Evolutionary conservation across 2,329 filamentous ascomycete species (phyloP), one percentile per base, ranked within the genome.

Genomic region (Fusarium siculi): DNA sequence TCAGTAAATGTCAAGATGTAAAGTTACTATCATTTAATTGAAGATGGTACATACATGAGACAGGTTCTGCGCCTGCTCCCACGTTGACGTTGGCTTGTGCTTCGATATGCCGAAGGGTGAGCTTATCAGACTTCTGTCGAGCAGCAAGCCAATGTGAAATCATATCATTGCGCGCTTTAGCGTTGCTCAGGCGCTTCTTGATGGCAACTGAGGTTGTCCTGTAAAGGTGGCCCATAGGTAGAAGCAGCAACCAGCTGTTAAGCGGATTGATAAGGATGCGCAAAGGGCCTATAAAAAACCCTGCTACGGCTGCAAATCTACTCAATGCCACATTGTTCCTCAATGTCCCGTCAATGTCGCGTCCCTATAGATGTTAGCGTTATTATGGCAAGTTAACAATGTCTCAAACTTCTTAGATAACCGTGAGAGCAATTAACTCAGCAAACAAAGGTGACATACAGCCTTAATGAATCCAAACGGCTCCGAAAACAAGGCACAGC

Each of bases 291-390:
- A 59, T 73, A 21, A 75, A 75, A 62, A 74, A 78, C 18, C 77
- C 77, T 23, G 74, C 66, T 30, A 78, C 68, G 19, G 72, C 70
- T 5, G 71, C 68, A 63, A 72, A 77, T 18, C 65, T 52, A 19
- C 62, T 70, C 16, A 77, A 68, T 2, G 63, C 58, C 11, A 71
- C 44, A 1, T 56, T 44, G 52, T 78, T 79, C 32, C 56, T 68
- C 40, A 83, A 80, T 25, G 80, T 75, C 49, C 77, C 76, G 56
- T 73, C 76, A n/a, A 83, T 73, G 63, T 82, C 80, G 14, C 23
- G 21, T 14, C 58, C 65, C 36, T 63, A 11, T n/a, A 40, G 39
- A 19, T 2, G 39, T 40, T 12, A 40, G 39, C 39, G 7, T 40
- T 18, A 40, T 8, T 40, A 40, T 40, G 2, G 19, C 39, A 40